Evolutionary conservation across 768 basidiomycete species (phyloP).

Genomic region (Hirschioporus abietinus): DNA sequence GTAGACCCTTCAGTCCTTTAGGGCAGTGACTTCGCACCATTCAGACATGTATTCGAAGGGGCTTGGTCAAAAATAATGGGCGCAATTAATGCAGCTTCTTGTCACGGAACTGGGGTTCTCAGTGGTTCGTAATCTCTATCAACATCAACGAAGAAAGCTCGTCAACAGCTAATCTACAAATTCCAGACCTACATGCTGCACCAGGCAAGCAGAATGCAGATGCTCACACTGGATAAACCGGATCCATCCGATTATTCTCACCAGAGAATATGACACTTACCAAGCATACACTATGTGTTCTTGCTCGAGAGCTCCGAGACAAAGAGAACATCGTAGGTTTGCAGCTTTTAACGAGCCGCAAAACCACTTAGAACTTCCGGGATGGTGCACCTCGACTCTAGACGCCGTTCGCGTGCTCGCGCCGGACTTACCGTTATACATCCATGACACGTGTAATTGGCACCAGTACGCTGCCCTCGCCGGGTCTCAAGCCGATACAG

Average conservation of each 20-base stretch:
- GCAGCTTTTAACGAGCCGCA: conserved; percentile 58
- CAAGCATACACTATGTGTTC: conserved; percentile 39
- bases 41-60: conserved; percentile 45
- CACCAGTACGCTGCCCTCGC: conserved; percentile 58
- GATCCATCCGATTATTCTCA: conserved; percentile 44
- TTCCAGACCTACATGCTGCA: conserved; percentile 64
- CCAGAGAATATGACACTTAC: conserved; percentile 41
- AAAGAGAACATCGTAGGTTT: conserved; percentile 46
- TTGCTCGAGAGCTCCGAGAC: conserved; percentile 26
- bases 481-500: conserved; percentile 24
- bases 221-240: conserved; percentile 53
- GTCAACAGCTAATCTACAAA: conserved; percentile 9
- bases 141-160: neutral
- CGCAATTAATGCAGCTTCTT: conserved; percentile 54
- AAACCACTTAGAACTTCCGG: conserved; percentile 42
- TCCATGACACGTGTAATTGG: conserved; percentile 73
- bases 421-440: conserved; percentile 58
- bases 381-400: conserved; percentile 62
- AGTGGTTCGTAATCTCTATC: conserved; percentile 40
- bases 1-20: conserved; percentile 50
- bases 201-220: conserved; percentile 73
- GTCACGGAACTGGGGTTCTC: conserved; percentile 61
- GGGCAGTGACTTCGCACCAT: conserved; percentile 60
- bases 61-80: conserved; percentile 62
- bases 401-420: conserved; percentile 45